Evolutionary conservation across 139 green algal species (phyloP).

Genomic region (Coccomyxa sp.): DNA sequence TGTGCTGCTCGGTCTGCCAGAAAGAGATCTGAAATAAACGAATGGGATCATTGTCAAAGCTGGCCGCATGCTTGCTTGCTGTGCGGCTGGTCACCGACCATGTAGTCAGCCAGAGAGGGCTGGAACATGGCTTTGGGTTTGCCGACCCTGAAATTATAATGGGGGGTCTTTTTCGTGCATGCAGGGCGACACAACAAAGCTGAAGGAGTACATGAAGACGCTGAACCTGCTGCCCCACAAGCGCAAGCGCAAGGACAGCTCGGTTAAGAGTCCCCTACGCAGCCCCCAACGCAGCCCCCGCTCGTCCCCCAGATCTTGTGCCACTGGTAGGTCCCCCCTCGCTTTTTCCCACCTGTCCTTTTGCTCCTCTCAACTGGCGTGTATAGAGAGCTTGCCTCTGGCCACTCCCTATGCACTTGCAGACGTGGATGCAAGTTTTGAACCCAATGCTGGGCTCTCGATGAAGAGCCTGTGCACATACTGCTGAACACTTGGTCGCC

Average conservation of each 20-base stretch:
- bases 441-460: background rate
- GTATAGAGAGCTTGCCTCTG: background rate
- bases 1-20: background rate
- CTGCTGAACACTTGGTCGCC: too few species aligned
- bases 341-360: background rate
- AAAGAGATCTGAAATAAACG: background rate
- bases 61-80: too few species aligned
- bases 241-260: conserved; percentile 5
- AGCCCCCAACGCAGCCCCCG: background rate
- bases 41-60: background rate
- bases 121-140: background rate
- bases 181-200: conserved; percentile 4
- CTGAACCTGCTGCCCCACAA: conserved; percentile 26
- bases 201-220: conserved; percentile 37
- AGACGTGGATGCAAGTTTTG: background rate
- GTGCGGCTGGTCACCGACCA: too few species aligned
- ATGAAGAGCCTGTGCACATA: too few species aligned
- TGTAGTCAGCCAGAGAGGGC: too few species aligned
- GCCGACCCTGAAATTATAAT: background rate
- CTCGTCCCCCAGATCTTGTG: background rate
- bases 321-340: background rate
- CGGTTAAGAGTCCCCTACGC: background rate
- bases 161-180: background rate
- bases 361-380: background rate
- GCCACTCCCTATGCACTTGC: too few species aligned